These are phyloP conservation scores for Colletotrichum eremochloae DNA, from an alignment of 2,329 filamentous ascomycete genomes.

Conservation along the genomic window DNA sequence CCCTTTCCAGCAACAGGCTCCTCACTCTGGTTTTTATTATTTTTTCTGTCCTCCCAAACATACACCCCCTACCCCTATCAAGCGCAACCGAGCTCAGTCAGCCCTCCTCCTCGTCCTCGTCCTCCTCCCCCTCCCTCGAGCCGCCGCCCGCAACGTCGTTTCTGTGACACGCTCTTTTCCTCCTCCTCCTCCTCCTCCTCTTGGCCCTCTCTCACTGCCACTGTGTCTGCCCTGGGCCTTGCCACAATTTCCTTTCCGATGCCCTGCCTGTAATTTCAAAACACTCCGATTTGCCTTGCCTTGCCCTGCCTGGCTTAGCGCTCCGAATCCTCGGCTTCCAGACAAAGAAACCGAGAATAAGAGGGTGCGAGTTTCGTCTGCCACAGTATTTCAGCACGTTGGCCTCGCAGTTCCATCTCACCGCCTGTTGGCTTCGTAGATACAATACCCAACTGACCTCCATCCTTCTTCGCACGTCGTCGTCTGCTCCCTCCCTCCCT, in stretches of 20 bases:
- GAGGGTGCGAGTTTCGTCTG: slow-evolving; percentile 9
- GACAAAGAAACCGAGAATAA: neutral
- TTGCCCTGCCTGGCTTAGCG: slow-evolving; percentile 34
- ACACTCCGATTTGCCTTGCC: slow-evolving; percentile 27
- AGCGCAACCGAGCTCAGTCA: slow-evolving; percentile 23
- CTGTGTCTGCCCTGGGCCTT: neutral
- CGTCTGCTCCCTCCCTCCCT: neutral
- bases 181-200: neutral
- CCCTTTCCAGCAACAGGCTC: neutral
- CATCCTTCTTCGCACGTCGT: slow-evolving; percentile 41
- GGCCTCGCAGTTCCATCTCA: slow-evolving; percentile 31
- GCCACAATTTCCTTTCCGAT: neutral
- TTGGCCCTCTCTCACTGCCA: neutral
- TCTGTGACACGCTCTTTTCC: slow-evolving; percentile 28
- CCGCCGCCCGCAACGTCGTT: slow-evolving; percentile 38
- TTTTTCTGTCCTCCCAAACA: neutral
- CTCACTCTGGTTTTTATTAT: neutral
- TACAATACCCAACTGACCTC: slow-evolving; percentile 28
- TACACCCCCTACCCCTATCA: slow-evolving; percentile 1
- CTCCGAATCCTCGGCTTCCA: neutral
- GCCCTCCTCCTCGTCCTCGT: neutral
- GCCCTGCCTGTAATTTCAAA: slow-evolving; percentile 29
- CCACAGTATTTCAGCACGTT: slow-evolving; percentile 39
- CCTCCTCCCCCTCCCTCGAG: neutral
- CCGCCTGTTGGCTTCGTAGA: slow-evolving; percentile 30